Evolutionary conservation across 1,284 basidiomycete species (phyloP).

Genomic region (Fomitopsis pinicola): DNA sequence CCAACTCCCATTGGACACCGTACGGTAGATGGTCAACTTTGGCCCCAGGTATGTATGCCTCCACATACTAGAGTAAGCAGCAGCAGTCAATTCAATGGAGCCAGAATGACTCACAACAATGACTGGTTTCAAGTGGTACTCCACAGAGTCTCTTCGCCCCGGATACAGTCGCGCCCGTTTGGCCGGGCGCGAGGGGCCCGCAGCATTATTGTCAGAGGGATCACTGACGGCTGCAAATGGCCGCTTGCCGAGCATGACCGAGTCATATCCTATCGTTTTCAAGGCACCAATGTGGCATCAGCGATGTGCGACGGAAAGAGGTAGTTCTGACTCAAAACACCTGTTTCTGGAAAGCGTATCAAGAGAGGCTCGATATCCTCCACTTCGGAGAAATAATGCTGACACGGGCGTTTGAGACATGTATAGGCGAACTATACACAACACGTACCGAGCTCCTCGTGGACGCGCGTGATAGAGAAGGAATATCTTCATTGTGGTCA

Average conservation of each 20-base stretch:
- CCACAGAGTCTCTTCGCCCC: background rate
- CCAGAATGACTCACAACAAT: background rate
- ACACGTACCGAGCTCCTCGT: too few relatives aligned
- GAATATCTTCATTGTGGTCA: too few relatives aligned
- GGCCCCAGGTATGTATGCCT: background rate
- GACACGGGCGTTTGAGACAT: too few relatives aligned
- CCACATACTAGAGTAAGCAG: background rate
- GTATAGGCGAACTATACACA: too few relatives aligned
- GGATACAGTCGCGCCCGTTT: background rate
- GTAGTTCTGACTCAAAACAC: background rate
- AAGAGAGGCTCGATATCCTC: background rate
- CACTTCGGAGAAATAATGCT: background rate
- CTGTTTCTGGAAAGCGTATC: background rate
- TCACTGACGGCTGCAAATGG: background rate
- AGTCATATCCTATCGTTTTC: background rate
- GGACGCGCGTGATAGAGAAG: too few relatives aligned
- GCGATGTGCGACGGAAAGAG: background rate
- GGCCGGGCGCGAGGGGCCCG: background rate
- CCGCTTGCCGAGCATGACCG: background rate
- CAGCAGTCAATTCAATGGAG: background rate
- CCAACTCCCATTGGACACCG: slow-evolving; percentile 4
- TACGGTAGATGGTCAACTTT: background rate
- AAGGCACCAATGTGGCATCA: background rate
- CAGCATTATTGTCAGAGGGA: background rate
- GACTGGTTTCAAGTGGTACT: background rate